phyloP scores from a whole-genome alignment of 371 early-diverging fungal genomes.

The Phascolomyces articulosus region DNA sequence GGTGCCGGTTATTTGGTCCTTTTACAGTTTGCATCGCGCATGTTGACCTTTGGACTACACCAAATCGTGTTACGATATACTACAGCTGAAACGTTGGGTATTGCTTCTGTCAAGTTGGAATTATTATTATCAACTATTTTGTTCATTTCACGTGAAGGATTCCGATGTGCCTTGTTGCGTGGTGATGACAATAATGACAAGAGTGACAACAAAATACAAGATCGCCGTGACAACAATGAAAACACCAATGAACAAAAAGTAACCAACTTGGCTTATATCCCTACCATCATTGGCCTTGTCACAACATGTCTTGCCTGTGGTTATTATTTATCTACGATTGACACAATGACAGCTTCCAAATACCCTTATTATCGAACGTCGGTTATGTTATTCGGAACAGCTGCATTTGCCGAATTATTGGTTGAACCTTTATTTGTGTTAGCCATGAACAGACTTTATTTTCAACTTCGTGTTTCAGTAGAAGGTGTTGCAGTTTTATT shows the following conservation, averaged over 20 bases:
- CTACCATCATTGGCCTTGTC: slow-evolving; percentile 64
- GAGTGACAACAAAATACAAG: slow-evolving; percentile 2
- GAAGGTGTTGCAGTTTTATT: slow-evolving; percentile 82
- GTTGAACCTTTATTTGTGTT: slow-evolving; percentile 87
- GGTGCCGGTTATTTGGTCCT: slow-evolving; percentile 80
- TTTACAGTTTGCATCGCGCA: slow-evolving; percentile 79
- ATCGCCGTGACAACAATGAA: slow-evolving; percentile 9
- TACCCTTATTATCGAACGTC: slow-evolving; percentile 53
- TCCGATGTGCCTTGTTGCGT: slow-evolving; percentile 81
- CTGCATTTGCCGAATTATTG: slow-evolving; percentile 76
- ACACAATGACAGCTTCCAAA: slow-evolving; percentile 24
- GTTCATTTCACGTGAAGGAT: slow-evolving; percentile 90
- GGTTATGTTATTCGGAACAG: slow-evolving; percentile 66
- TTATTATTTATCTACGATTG: slow-evolving; percentile 52
- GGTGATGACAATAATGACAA: slow-evolving; percentile 21
- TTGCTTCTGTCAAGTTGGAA: slow-evolving; percentile 87
- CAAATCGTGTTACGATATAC: slow-evolving; percentile 75
- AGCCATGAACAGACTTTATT: slow-evolving; percentile 71
- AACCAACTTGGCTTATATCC: slow-evolving; percentile 79
- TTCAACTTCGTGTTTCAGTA: slow-evolving; percentile 75
- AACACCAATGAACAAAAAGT: slow-evolving; percentile 54
- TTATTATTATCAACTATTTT: slow-evolving; percentile 84
- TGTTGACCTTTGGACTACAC: slow-evolving; percentile 81
- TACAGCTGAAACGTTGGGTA: slow-evolving; percentile 75
- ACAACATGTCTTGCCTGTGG: slow-evolving; percentile 54